Evolutionary conservation across 345 rosid species (phyloP).

Genomic region (Xanthoceras sorbifolium): DNA sequence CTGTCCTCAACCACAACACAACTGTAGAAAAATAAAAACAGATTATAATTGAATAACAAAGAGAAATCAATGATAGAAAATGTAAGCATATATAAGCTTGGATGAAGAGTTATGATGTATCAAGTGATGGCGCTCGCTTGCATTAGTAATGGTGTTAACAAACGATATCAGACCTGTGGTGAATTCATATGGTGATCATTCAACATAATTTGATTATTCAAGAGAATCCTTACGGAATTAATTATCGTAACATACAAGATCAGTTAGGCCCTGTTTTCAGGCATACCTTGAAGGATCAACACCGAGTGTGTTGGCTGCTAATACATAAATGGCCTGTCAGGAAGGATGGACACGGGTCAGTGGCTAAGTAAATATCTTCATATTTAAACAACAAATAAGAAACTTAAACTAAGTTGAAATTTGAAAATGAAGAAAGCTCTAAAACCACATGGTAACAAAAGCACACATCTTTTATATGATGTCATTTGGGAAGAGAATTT

Average conservation of each 20-base stretch:
- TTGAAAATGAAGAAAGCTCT: not conserved
- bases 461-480: not conserved
- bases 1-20: slow-evolving; percentile 97
- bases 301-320: slow-evolving; percentile 86
- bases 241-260: not conserved
- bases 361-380: not conserved
- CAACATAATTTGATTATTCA: slow-evolving; percentile 1
- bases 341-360: slow-evolving; percentile 18
- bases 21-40: slow-evolving; percentile 42
- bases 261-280: not conserved
- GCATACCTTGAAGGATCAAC: slow-evolving; percentile 86
- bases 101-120: not conserved
- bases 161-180: not conserved
- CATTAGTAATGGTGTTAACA: not conserved
- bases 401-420: not conserved
- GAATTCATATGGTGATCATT: not conserved
- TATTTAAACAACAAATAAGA: not conserved
- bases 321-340: slow-evolving; percentile 74
- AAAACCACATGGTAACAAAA: not conserved
- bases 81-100: not conserved
- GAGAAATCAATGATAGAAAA: not conserved
- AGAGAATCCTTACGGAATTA: not conserved
- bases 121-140: not conserved
- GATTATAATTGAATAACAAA: not conserved
- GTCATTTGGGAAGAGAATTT: not conserved